Evolutionary conservation across 1,284 basidiomycete species (phyloP).

Genomic region (Prillingera fragicola): DNA sequence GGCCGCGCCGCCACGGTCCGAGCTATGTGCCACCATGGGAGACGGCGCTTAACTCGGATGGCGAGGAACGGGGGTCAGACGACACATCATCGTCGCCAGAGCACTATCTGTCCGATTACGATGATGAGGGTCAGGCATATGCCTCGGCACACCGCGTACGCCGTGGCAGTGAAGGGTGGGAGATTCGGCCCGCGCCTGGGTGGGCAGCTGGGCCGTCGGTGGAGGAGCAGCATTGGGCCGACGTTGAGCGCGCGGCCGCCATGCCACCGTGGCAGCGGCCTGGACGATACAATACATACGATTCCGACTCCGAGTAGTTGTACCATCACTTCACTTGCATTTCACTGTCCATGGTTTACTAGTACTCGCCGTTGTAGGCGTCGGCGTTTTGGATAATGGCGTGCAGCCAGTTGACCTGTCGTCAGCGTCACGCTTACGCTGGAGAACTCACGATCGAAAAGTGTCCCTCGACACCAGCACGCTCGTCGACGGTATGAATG

Average conservation of each 20-base stretch:
- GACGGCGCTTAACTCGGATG: slow-evolving; percentile 52
- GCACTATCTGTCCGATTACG: slow-evolving; percentile 46
- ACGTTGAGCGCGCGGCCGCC: neutral
- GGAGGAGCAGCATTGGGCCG: no score
- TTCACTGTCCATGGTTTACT: slow-evolving; percentile 1
- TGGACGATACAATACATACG: neutral
- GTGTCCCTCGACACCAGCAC: slow-evolving; percentile 31
- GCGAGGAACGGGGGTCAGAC: slow-evolving; percentile 22
- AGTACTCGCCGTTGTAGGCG: slow-evolving; percentile 39
- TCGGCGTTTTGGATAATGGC: slow-evolving; percentile 46
- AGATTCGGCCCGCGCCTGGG: slow-evolving; percentile 51
- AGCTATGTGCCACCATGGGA: slow-evolving; percentile 10
- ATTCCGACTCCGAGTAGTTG: neutral
- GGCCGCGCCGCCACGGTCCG: slow-evolving; percentile 59
- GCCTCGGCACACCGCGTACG: slow-evolving; percentile 47
- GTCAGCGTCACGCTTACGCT: no score
- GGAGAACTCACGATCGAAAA: slow-evolving; percentile 31
- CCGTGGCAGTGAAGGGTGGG: slow-evolving; percentile 71
- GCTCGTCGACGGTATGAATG: slow-evolving; percentile 47
- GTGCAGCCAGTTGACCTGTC: slow-evolving; percentile 43
- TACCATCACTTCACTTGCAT: neutral
- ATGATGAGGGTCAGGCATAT: slow-evolving; percentile 33
- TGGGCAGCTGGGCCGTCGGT: no score
- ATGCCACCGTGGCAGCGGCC: neutral
- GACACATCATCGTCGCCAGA: slow-evolving; percentile 37